These are phyloP conservation scores for Noccaea caerulescens DNA, from an alignment of 345 rosid genomes.

Conservation along the genomic window DNA sequence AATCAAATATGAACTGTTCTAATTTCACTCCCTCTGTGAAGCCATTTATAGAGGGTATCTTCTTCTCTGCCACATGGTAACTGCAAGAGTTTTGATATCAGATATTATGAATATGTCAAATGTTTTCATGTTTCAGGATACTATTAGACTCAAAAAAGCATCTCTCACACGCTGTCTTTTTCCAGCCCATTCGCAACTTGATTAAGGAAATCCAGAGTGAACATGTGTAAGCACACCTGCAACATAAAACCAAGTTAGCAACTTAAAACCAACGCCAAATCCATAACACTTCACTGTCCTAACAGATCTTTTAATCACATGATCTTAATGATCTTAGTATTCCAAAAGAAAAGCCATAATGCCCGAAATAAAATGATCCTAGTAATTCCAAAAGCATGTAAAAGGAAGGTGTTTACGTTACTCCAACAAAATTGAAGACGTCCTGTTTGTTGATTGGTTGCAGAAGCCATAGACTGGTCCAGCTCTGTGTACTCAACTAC, in stretches of 20 bases:
- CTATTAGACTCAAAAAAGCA: slow-evolving; percentile 8
- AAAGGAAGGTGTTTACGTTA: slow-evolving; percentile 59
- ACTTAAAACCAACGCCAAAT: not conserved
- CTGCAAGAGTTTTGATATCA: slow-evolving; percentile 36
- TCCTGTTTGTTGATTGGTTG: slow-evolving; percentile 87
- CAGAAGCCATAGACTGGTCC: slow-evolving; percentile 81
- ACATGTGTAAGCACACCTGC: slow-evolving; percentile 99
- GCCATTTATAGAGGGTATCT: slow-evolving; percentile 86
- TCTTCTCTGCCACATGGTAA: slow-evolving; percentile 97
- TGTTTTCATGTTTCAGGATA: not conserved
- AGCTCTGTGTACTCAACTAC: slow-evolving; percentile 98
- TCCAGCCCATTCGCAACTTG: slow-evolving; percentile 96
- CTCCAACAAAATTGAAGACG: slow-evolving; percentile 99
- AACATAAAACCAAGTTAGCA: slow-evolving; percentile 16
- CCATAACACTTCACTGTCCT: slow-evolving; percentile 5
- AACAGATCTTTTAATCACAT: not conserved
- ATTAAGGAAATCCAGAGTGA: slow-evolving; percentile 91
- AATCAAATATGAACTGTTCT: slow-evolving; percentile 95
- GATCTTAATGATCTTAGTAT: not conserved
- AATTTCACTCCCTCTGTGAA: slow-evolving; percentile 74
- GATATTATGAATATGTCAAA: slow-evolving; percentile 2
- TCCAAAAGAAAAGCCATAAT: not conserved
- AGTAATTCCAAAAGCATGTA: slow-evolving; percentile 5
- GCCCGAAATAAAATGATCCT: not conserved
- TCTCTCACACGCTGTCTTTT: slow-evolving; percentile 86